Evolutionary conservation across 2,329 filamentous ascomycete genomes (phyloP).

Genomic region (Aspergillus ochraceus): DNA sequence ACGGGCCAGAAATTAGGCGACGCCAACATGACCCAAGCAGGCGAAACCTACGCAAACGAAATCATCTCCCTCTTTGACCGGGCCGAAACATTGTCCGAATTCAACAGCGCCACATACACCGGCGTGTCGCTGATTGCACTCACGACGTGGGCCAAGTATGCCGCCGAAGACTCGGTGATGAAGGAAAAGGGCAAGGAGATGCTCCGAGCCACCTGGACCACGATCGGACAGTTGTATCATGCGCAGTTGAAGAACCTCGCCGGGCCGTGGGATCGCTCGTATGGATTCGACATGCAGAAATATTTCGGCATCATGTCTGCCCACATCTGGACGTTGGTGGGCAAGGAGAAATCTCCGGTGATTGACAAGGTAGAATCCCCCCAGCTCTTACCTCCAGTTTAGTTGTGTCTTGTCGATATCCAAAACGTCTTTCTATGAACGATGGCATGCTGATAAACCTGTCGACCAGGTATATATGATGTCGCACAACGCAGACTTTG

Average conservation of each 20-base stretch:
- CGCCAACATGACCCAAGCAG: conserved; percentile 59
- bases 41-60: conserved; percentile 57
- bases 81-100: conserved; percentile 60
- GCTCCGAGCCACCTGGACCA: conserved; percentile 61
- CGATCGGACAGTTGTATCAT: conserved; percentile 26
- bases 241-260: conserved; percentile 58
- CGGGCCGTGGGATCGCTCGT: conserved; percentile 64
- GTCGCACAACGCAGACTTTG: conserved; percentile 6
- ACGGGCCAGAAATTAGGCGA: conserved; percentile 56
- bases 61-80: conserved; percentile 59
- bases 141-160: conserved; percentile 60
- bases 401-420: too few species aligned
- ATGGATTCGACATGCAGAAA: conserved; percentile 64
- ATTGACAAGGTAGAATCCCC: too few species aligned
- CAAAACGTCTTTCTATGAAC: too few species aligned
- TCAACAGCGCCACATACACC: conserved; percentile 63
- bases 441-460: too few species aligned
- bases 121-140: conserved; percentile 62
- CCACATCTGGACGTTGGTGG: conserved; percentile 4
- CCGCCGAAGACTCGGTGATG: conserved; percentile 10
- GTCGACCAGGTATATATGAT: conserved; percentile 1
- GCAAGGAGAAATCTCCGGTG: conserved; percentile 1
- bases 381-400: too few species aligned
- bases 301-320: conserved; percentile 58
- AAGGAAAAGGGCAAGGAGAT: conserved; percentile 42